Percentiles rank a stretch among this genome's conserved stretches.
phyloP scores from a whole-genome alignment of 1,284 basidiomycete species.

The Ceratobasidium papillatum region DNA sequence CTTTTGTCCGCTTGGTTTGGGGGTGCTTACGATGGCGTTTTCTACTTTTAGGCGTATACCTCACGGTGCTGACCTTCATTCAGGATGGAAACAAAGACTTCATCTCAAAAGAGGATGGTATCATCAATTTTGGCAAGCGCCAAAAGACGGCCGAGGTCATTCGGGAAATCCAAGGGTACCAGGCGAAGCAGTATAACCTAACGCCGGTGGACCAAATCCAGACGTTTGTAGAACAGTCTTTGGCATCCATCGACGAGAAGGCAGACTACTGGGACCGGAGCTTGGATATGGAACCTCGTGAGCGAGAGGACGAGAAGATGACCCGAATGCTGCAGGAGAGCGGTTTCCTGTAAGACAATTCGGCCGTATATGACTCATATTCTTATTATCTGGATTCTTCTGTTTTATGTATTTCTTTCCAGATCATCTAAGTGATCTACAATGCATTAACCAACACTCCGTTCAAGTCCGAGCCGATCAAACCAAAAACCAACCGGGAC shows the following conservation, averaged over 20 bases:
- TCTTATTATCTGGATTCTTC: constrained; percentile 32
- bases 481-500: background rate
- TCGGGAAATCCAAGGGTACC: constrained; percentile 95
- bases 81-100: constrained; percentile 97
- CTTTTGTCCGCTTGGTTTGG: background rate
- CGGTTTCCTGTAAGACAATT: constrained; percentile 71
- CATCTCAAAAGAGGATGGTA: constrained; percentile 67
- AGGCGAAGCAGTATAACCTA: constrained; percentile 90
- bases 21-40: background rate
- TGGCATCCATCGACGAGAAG: constrained; percentile 73
- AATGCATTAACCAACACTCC: background rate
- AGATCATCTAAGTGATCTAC: constrained; percentile 31
- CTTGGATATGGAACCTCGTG: constrained; percentile 88
- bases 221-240: constrained; percentile 78
- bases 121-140: constrained; percentile 97
- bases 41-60: constrained; percentile 78
- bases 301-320: constrained; percentile 94
- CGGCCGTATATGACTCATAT: constrained; percentile 26
- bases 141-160: constrained; percentile 94
- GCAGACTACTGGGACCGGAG: constrained; percentile 81
- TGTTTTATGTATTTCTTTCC: constrained; percentile 33
- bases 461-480: background rate
- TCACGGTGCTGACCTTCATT: constrained; percentile 95
- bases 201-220: constrained; percentile 73
- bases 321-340: constrained; percentile 86